Evolutionary conservation across 768 basidiomycete genomes (phyloP), one percentile per base, ranked within the genome.

Genomic region (Epithele typhae): DNA sequence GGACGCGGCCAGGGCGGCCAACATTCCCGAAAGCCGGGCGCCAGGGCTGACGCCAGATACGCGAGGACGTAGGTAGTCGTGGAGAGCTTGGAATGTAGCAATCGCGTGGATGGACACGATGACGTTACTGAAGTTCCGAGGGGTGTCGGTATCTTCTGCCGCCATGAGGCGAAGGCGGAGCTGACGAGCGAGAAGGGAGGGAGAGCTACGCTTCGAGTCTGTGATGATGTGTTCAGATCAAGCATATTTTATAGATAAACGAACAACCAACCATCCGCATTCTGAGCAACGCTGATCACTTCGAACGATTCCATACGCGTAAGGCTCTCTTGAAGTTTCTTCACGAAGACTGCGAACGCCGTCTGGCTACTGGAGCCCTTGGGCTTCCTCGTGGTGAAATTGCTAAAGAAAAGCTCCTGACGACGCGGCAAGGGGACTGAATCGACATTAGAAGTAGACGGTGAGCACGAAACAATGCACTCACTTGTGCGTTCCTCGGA

Each of bases 61-160:
- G 3, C 92, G 79, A 21, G 95, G 95, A 1, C 92, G 85, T 11
- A 98, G 78, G 63, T 97, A 99, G 64, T 96, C 94, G 59, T 96
- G 91, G 24, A 98, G 76, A 1, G 95, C 93, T 63, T 96, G 92
- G 77, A 98, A 92, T 1, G 93, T 97, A 1, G 96, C 95, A 52
- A 98, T 96, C 5, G 94, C 95, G 61, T 98, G 95, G 51, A 98
- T 98, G 6, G 94, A 97, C 18, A 98, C 90, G 32, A 92, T 90
- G 59, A 98, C 89, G 55, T 91, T 93, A 59, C 87, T 87, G 25
- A 90, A 70, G 60, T 78, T 85, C 45, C 85, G 82, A 15, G 96
- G 95, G 18, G 95, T 78, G 54, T 93, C 92, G 0, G 87, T 81
- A 25, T 88, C 90, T 43, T 96, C 92, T 9, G 84, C 84, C 1